A percentile compares a stretch with the other conserved stretches of the same genome.
Conservation (phyloP, 352 stramenopile species). For the Phytophthora capsici region DNA sequence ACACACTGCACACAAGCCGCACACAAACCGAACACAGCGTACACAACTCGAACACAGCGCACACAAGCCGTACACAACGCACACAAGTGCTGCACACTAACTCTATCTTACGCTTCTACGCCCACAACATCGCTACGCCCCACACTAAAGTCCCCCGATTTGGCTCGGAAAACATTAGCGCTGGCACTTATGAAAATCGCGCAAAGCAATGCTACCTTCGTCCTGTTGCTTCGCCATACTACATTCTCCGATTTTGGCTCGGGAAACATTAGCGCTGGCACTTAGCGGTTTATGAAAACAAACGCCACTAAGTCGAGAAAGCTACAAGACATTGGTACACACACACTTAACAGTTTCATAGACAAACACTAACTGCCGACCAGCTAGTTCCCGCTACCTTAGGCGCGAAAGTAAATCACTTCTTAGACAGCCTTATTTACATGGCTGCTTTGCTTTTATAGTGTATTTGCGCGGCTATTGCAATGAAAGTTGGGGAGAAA, state of each 20-base stretch:
- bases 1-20: neutral
- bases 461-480: neutral
- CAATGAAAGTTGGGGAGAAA: neutral
- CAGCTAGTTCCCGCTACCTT: neutral
- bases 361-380: neutral
- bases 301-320: neutral
- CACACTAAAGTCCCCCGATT: no score
- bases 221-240: neutral
- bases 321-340: neutral
- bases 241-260: neutral
- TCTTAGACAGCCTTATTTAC: slow-evolving; percentile 1
- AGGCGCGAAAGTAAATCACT: neutral
- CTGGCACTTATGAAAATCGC: no score
- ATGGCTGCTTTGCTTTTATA: neutral
- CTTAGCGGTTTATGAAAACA: neutral
- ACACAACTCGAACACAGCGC: neutral
- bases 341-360: neutral
- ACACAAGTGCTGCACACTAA: neutral
- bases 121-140: no score
- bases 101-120: neutral
- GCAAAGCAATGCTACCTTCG: no score
- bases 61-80: no score
- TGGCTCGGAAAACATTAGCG: no score
- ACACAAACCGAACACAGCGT: neutral
- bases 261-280: neutral